Percentiles rank a stretch among this genome's conserved stretches.
These are phyloP conservation scores for Fusarium siculi DNA, from an alignment of 2,329 filamentous ascomycete genomes.

Conservation along the genomic window DNA sequence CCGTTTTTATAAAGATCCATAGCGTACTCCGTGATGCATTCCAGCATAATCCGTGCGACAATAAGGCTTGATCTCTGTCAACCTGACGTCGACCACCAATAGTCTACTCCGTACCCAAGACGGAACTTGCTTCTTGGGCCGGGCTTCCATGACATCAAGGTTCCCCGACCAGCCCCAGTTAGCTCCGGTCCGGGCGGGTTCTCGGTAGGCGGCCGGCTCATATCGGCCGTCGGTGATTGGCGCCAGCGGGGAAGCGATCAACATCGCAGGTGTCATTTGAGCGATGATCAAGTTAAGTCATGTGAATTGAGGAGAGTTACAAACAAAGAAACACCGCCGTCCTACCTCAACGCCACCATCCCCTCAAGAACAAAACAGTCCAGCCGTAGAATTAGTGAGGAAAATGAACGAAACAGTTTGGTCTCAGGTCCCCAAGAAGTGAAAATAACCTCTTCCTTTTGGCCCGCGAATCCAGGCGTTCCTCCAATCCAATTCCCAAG, in stretches of 20 bases:
- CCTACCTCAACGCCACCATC: constrained; percentile 35
- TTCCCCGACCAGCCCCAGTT: constrained; percentile 19
- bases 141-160: constrained; percentile 14
- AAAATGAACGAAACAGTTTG: constrained; percentile 17
- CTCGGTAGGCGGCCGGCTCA: constrained; percentile 23
- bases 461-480: constrained; percentile 28
- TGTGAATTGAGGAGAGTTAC: constrained; percentile 40
- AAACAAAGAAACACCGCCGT: constrained; percentile 24
- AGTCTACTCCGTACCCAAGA: neutral
- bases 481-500: constrained; percentile 26
- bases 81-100: neutral
- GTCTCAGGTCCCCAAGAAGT: constrained; percentile 19
- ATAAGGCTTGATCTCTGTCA: neutral
- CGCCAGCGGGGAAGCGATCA: constrained; percentile 2
- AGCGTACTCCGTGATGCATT: neutral
- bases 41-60: neutral
- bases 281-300: constrained; percentile 5
- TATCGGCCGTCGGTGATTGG: constrained; percentile 30
- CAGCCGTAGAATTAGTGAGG: constrained; percentile 5
- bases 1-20: neutral
- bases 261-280: constrained; percentile 19
- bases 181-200: constrained; percentile 27
- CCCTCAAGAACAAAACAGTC: constrained; percentile 17
- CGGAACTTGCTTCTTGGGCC: neutral
- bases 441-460: constrained; percentile 6